A percentile compares a stretch with the other conserved stretches of the same genome.
Evolutionary conservation across 1,139 yeast genomes (phyloP).

Genomic region (Yamadazyma triangularis): DNA sequence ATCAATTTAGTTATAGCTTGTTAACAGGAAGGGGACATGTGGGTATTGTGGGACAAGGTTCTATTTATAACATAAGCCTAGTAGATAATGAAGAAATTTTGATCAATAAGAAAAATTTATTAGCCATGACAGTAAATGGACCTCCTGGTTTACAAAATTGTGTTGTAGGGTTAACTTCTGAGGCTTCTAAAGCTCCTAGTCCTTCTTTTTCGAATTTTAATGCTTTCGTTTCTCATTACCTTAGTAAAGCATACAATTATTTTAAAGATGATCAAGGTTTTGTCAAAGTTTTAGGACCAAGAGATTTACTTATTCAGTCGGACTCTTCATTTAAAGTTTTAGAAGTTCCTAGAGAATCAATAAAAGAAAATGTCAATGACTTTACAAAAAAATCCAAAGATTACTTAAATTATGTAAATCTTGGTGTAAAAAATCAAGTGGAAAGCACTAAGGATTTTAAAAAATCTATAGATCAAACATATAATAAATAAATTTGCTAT

Average conservation of each 20-base stretch:
- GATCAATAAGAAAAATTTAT: constrained; percentile 41
- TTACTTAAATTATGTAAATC: constrained; percentile 28
- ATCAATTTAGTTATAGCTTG: constrained; percentile 38
- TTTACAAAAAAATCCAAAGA: constrained; percentile 25
- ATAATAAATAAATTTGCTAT: too few species aligned
- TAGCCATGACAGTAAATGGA: constrained; percentile 52
- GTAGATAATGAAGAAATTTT: constrained; percentile 45
- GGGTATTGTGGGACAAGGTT: constrained; percentile 54
- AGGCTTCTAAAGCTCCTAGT: constrained; percentile 15
- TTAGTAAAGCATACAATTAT: constrained; percentile 12
- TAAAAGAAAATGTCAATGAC: constrained; percentile 6
- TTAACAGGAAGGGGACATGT: constrained; percentile 57
- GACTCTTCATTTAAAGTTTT: constrained; percentile 14
- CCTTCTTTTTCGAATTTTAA: neutral
- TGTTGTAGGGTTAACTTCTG: too few species aligned
- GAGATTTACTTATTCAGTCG: constrained; percentile 49
- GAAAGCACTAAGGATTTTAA: neutral
- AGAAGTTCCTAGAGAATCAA: constrained; percentile 10
- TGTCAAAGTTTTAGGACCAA: constrained; percentile 51
- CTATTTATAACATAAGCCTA: constrained; percentile 46
- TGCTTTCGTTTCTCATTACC: neutral
- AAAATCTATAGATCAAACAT: neutral
- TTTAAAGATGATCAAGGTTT: constrained; percentile 34
- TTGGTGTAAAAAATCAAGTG: neutral
- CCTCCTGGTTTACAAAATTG: constrained; percentile 41